Percentiles rank a stretch among this genome's conserved stretches.
These are phyloP conservation scores for Limonium bicolor DNA, from an alignment of 148 eudicot species.

Conservation along the genomic window DNA sequence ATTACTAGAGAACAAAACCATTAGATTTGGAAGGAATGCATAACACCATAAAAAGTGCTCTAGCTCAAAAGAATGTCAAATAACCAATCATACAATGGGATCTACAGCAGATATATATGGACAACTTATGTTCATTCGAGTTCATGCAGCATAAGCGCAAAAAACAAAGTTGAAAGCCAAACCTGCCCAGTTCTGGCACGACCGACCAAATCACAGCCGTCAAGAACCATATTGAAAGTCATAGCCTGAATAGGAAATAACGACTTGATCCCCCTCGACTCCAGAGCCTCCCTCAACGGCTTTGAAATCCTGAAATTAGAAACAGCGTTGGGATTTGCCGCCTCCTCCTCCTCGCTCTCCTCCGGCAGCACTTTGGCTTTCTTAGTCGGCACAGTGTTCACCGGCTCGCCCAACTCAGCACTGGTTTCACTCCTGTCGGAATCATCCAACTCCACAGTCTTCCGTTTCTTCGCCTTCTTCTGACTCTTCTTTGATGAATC, in stretches of 20 bases:
- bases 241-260: slow-evolving; percentile 89
- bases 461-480: slow-evolving; percentile 31
- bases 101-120: neutral
- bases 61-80: too few relatives aligned
- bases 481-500: slow-evolving; percentile 15
- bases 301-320: slow-evolving; percentile 57
- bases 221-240: slow-evolving; percentile 52
- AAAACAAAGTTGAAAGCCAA: neutral
- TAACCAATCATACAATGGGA: neutral
- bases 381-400: slow-evolving; percentile 15
- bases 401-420: slow-evolving; percentile 32
- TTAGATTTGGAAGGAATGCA: too few relatives aligned
- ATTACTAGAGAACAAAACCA: too few relatives aligned
- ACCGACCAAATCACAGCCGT: slow-evolving; percentile 79
- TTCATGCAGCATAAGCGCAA: neutral
- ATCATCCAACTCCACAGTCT: slow-evolving; percentile 18
- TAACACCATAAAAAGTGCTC: too few relatives aligned
- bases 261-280: slow-evolving; percentile 53
- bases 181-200: slow-evolving; percentile 97
- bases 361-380: slow-evolving; percentile 5
- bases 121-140: neutral
- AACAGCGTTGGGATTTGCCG: slow-evolving; percentile 38
- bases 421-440: slow-evolving; percentile 28
- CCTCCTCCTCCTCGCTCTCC: slow-evolving; percentile 19
- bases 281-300: slow-evolving; percentile 42